Evolutionary conservation across 495 filamentous ascomycete species (phyloP).

Genomic region (Lepidopterella palustris): DNA sequence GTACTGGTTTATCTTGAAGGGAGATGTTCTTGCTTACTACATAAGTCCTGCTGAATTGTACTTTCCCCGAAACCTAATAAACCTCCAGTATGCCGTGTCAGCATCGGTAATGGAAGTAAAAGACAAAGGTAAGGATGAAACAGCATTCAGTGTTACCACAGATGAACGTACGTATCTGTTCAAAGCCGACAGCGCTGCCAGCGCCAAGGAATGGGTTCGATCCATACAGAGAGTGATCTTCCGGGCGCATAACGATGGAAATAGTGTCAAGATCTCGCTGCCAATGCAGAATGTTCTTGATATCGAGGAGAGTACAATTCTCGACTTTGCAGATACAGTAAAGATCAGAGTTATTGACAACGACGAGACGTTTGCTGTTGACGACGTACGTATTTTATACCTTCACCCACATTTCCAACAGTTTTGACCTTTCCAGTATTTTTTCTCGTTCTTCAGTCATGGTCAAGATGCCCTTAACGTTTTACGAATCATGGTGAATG

Average conservation of each 20-base stretch:
- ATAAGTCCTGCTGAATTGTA: slow-evolving; percentile 76
- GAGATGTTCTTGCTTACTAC: slow-evolving; percentile 93
- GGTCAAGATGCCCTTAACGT: slow-evolving; percentile 80
- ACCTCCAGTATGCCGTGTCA: slow-evolving; percentile 85
- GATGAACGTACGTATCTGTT: slow-evolving; percentile 81
- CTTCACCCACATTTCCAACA: background rate
- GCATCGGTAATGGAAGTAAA: slow-evolving; percentile 63
- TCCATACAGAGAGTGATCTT: slow-evolving; percentile 92
- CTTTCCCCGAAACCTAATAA: slow-evolving; percentile 87
- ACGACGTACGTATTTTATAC: slow-evolving; percentile 59
- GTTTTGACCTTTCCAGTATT: slow-evolving; percentile 58
- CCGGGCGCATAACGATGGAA: slow-evolving; percentile 89
- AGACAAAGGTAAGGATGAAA: slow-evolving; percentile 60
- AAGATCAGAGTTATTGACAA: slow-evolving; percentile 89
- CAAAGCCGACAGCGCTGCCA: slow-evolving; percentile 77
- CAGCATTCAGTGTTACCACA: slow-evolving; percentile 73
- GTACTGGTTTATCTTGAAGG: slow-evolving; percentile 95
- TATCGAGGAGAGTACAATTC: slow-evolving; percentile 84
- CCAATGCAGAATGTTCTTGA: slow-evolving; percentile 86
- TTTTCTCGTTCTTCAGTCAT: slow-evolving; percentile 89
- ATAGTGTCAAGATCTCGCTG: slow-evolving; percentile 92
- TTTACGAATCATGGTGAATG: slow-evolving; percentile 66
- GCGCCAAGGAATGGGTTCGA: slow-evolving; percentile 97
- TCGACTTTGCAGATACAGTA: slow-evolving; percentile 89
- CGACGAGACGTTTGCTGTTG: slow-evolving; percentile 87